These are phyloP conservation scores for Wickerhamiella bombiphila DNA, from an alignment of 805 yeast species.

Conservation along the genomic window DNA sequence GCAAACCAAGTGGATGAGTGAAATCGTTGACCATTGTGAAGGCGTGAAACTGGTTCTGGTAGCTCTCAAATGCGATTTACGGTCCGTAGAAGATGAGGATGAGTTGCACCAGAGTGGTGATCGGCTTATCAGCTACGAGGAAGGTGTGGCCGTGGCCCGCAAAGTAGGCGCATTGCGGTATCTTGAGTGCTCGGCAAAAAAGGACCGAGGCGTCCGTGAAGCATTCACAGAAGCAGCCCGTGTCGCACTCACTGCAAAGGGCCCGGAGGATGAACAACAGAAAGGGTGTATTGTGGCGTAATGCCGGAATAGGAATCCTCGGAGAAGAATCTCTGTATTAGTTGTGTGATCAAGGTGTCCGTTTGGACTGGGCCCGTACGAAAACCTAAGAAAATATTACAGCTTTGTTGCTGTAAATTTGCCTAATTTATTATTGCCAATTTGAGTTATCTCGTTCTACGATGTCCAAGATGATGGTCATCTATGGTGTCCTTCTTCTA, in stretches of 20 bases:
- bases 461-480: too few relatives aligned
- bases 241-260: conserved; percentile 80
- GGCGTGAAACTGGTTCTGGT: conserved; percentile 89
- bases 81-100: conserved; percentile 47
- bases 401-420: too few relatives aligned
- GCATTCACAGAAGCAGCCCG: conserved; percentile 98
- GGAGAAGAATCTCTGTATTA: too few relatives aligned
- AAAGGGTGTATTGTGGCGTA: conserved; percentile 13
- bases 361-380: too few relatives aligned
- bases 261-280: conserved; percentile 33
- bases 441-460: too few relatives aligned
- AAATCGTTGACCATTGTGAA: conserved; percentile 91
- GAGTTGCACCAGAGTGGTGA: conserved; percentile 23
- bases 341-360: too few relatives aligned
- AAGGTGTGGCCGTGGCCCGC: conserved; percentile 86
- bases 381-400: too few relatives aligned
- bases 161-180: conserved; percentile 87
- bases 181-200: conserved; percentile 92
- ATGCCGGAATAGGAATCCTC: too few relatives aligned
- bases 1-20: conserved; percentile 92
- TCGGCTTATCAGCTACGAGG: conserved; percentile 76
- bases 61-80: conserved; percentile 85
- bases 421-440: too few relatives aligned
- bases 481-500: too few relatives aligned
- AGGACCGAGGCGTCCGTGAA: conserved; percentile 95